These are phyloP conservation scores for Smittium mucronatum DNA, from an alignment of 371 early-diverging fungal genomes.

Conservation along the genomic window DNA sequence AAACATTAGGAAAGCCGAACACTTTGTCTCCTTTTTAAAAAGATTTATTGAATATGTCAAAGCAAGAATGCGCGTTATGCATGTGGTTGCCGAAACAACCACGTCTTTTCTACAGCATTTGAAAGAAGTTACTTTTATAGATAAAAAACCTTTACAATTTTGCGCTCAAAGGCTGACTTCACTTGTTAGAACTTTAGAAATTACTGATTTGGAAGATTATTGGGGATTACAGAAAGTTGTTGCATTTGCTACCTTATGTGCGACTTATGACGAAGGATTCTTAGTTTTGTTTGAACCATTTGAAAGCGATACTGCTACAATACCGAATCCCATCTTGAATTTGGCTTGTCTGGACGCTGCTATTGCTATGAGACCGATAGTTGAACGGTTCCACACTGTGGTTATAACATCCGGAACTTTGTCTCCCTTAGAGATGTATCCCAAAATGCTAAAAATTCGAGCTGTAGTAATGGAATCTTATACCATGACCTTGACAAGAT, in stretches of 20 bases:
- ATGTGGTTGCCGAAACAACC: conserved; percentile 95
- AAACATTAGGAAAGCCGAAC: conserved; percentile 93
- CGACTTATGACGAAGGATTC: conserved; percentile 96
- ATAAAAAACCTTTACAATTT: conserved; percentile 85
- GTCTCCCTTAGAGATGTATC: conserved; percentile 98
- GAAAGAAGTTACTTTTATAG: conserved; percentile 86
- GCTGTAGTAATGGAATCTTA: conserved; percentile 79
- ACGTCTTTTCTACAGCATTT: conserved; percentile 84
- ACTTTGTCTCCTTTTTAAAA: conserved; percentile 93
- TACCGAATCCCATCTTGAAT: conserved; percentile 92
- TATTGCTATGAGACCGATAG: conserved; percentile 92
- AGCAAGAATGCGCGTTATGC: conserved; percentile 92
- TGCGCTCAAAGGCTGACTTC: conserved; percentile 87
- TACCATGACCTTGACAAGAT: conserved; percentile 84
- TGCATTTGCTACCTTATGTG: conserved; percentile 86
- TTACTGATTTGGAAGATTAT: conserved; percentile 81
- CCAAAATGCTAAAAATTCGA: conserved; percentile 88
- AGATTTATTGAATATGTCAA: conserved; percentile 98
- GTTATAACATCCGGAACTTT: conserved; percentile 99
- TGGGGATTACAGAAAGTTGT: conserved; percentile 78
- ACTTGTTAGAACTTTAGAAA: conserved; percentile 77
- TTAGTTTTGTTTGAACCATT: conserved; percentile 96
- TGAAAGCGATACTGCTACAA: conserved; percentile 78
- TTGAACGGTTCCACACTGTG: conserved; percentile 90
- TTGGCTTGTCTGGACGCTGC: conserved; percentile 95